Evolutionary conservation across 2,329 filamentous ascomycete species (phyloP), one percentile per base, ranked within the genome.

Genomic region (Penicillium sclerotigenum): DNA sequence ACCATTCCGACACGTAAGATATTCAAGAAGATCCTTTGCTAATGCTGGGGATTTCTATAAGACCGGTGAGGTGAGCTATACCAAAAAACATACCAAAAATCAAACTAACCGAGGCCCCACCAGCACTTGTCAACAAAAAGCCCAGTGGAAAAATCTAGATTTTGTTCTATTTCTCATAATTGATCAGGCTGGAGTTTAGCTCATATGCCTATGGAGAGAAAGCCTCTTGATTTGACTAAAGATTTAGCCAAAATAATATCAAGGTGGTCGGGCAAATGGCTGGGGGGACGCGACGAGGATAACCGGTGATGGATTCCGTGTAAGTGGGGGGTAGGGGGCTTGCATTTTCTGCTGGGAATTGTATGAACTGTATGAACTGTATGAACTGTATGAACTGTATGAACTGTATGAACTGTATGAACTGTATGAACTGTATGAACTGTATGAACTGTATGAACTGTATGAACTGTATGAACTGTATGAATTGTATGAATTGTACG

Each of bases 201-300:
- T 20, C 24, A 28, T 1, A 34, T 34, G 18, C 13, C n/a, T 7
- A 31, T 31, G 36, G 13, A 22, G 10, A 18, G 22, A 54, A 31
- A 40, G 5, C 4, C 3, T 13, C n/a, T 11, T n/a, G 6, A 24
- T 18, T 34, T 22, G 11, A 28, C 4, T 14, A 20, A 42, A 26
- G 38, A 26, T 38, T 22, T n/a, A 38, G n/a, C 26, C 29, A 33
- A 31, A n/a, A 22, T 47, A 37, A 28, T 36, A 24, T 24, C 22
- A 36, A 46, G 20, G 28, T 46, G 28, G 29, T 46, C 14, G 29
- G 43, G 29, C 14, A 45, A 46, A 46, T 40, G 45, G 52, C 37
- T 54, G 45, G 52, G 29, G 29, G 42, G 37, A 54, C 36, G 51
- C 51, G 51, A 54, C 34, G 9, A 34, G 22, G 22, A n/a, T 52